Percentiles rank a stretch among this genome's conserved stretches.
Evolutionary conservation across 495 filamentous ascomycete genomes (phyloP).

Genomic region (Durotheca rogersii): DNA sequence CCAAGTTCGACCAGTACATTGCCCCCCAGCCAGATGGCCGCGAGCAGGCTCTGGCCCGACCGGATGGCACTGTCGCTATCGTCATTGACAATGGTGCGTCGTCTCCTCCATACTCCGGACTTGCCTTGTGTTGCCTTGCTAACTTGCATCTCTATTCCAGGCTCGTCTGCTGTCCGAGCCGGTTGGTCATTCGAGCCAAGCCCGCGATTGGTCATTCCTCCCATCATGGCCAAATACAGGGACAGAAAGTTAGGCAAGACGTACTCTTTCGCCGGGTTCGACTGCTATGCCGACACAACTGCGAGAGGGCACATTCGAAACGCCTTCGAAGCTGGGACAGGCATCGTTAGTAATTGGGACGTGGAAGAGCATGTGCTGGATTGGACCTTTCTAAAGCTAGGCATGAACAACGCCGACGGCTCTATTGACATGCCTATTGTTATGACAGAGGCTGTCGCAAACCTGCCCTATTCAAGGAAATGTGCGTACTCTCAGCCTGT

Average conservation of each 20-base stretch:
- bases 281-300: conserved; percentile 91
- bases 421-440: conserved; percentile 81
- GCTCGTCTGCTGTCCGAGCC: conserved; percentile 83
- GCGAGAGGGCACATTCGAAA: conserved; percentile 86
- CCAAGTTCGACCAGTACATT: conserved; percentile 73
- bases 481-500: too few species aligned
- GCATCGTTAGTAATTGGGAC: conserved; percentile 95
- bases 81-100: conserved; percentile 94
- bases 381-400: conserved; percentile 88
- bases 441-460: conserved; percentile 95
- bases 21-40: conserved; percentile 67
- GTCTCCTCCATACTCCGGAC: conserved; percentile 1
- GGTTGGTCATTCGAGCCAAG: conserved; percentile 89
- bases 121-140: conserved; percentile 9
- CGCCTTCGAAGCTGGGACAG: conserved; percentile 85
- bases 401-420: conserved; percentile 72
- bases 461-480: conserved; percentile 79
- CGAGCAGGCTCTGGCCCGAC: conserved; percentile 55
- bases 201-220: conserved; percentile 77
- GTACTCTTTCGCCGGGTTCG: conserved; percentile 85
- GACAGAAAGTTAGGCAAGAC: conserved; percentile 89
- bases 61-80: conserved; percentile 63
- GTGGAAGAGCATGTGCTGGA: conserved; percentile 91
- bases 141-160: conserved; percentile 45
- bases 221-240: conserved; percentile 89